A percentile compares a stretch with the other conserved stretches of the same genome.
These are phyloP conservation scores for Avena sativa DNA, from an alignment of 176 grass and related monocot genomes.

Conservation along the genomic window DNA sequence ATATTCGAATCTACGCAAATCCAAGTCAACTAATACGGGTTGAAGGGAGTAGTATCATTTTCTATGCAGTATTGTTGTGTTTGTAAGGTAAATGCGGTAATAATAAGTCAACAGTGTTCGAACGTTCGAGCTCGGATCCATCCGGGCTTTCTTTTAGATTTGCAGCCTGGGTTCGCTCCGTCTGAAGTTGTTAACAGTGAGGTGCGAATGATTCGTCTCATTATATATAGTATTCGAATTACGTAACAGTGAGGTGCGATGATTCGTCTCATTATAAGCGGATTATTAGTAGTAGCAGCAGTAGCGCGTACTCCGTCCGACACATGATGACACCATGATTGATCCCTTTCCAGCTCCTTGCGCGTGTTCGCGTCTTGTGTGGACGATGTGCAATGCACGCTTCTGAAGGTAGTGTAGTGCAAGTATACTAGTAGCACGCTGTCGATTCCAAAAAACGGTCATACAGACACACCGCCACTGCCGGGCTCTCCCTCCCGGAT, in stretches of 20 bases:
- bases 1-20: too few species aligned
- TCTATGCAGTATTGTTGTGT: too few species aligned
- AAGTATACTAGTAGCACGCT: background rate
- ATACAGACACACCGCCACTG: background rate
- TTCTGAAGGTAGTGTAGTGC: background rate
- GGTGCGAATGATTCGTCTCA: too few species aligned
- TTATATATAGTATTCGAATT: background rate
- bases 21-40: too few species aligned
- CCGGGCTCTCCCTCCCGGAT: background rate
- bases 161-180: too few species aligned
- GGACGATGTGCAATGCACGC: constrained; percentile 11
- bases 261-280: background rate
- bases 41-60: too few species aligned
- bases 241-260: background rate
- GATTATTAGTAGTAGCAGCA: background rate
- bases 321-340: constrained; percentile 32
- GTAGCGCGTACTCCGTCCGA: background rate
- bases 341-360: background rate
- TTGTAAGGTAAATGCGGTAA: too few species aligned
- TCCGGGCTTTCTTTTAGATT: too few species aligned
- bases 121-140: too few species aligned
- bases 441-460: background rate
- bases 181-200: too few species aligned
- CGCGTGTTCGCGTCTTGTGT: background rate
- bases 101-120: too few species aligned